phyloP scores from a whole-genome alignment of 306 rosid species.

The Quercus cerris region DNA sequence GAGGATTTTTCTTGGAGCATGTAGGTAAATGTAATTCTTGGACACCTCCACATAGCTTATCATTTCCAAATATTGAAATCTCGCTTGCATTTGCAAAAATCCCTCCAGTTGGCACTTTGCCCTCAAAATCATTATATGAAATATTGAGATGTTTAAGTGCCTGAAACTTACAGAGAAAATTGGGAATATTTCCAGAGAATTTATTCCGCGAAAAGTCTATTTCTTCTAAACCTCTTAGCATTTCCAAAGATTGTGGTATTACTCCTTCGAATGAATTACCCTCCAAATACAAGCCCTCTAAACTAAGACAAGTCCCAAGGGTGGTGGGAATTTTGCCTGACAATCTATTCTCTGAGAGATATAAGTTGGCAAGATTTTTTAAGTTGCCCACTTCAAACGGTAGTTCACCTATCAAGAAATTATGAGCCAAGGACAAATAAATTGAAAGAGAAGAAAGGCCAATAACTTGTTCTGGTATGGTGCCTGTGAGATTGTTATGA shows the following conservation, averaged over 20 bases:
- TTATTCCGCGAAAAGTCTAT: constrained; percentile 33
- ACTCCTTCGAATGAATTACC: constrained; percentile 34
- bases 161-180: constrained; percentile 15
- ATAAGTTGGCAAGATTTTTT: constrained; percentile 9
- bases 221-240: constrained; percentile 29
- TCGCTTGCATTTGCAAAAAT: constrained; percentile 23
- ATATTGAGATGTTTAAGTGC: constrained; percentile 22
- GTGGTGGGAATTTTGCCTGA: constrained; percentile 33
- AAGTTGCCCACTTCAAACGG: constrained; percentile 36
- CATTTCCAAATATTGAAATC: constrained; percentile 25
- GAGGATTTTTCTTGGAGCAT: constrained; percentile 9
- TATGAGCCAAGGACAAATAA: constrained; percentile 23
- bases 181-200: constrained; percentile 33
- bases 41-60: constrained; percentile 33
- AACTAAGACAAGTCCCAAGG: constrained; percentile 24
- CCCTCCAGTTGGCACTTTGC: constrained; percentile 32
- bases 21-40: constrained; percentile 25
- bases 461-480: constrained; percentile 28
- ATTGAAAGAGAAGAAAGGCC: constrained; percentile 32
- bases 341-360: constrained; percentile 27
- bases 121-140: constrained; percentile 35
- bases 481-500: constrained; percentile 32
- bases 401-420: constrained; percentile 26
- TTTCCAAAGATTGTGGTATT: constrained; percentile 25
- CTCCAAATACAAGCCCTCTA: constrained; percentile 25